Conservation (phyloP, 129 eudicot genomes). For the Silybum marianum region DNA sequence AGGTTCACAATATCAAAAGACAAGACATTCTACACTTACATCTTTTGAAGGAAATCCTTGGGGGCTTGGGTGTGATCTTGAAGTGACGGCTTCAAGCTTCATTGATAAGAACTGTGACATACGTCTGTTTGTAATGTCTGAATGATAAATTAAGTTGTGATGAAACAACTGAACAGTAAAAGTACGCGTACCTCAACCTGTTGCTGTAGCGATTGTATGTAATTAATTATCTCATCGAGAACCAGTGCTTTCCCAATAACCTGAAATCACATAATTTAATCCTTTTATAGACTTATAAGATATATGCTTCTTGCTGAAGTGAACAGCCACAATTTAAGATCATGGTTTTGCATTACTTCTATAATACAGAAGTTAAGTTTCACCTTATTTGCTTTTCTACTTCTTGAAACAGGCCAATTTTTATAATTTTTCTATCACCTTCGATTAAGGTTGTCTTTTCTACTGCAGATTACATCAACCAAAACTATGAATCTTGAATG, state of each 20-base stretch:
- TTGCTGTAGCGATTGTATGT: slow-evolving; percentile 90
- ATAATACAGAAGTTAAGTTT: not conserved
- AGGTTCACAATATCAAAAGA: not conserved
- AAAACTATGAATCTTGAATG: not conserved
- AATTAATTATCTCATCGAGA: slow-evolving; percentile 96
- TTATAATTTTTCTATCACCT: not conserved
- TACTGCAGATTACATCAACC: too few relatives aligned
- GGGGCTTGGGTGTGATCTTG: slow-evolving; percentile 59
- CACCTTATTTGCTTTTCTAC: not conserved
- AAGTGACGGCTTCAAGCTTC: slow-evolving; percentile 98
- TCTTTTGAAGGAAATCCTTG: slow-evolving; percentile 91
- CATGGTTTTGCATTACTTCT: not conserved
- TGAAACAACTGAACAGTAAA: not conserved
- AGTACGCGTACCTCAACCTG: slow-evolving; percentile 79
- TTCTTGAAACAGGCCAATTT: not conserved
- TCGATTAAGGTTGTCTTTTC: not conserved
- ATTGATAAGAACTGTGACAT: slow-evolving; percentile 77
- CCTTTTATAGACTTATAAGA: not conserved
- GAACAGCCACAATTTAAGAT: not conserved
- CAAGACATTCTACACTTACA: slow-evolving; percentile 46
- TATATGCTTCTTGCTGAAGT: not conserved
- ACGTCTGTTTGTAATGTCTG: not conserved
- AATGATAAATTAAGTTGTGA: not conserved
- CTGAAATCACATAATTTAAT: slow-evolving; percentile 42
- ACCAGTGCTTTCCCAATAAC: slow-evolving; percentile 96